Base-by-base conservation (phyloP, 768 basidiomycete species). In the Crucibulum laeve region DNA sequence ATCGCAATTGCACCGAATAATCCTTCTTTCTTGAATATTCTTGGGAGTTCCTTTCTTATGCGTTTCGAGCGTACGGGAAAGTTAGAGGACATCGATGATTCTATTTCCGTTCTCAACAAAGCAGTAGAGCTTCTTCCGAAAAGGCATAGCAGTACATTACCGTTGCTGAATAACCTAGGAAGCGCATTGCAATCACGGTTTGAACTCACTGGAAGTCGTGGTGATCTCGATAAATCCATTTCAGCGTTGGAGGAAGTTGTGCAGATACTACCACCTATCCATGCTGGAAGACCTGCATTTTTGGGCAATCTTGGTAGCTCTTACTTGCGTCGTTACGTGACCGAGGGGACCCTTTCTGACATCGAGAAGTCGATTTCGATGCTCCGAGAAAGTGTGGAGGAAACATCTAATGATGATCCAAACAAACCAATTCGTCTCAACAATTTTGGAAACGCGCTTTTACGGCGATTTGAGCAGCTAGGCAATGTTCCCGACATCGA, bases 191-290 rank as follows among this genome's bases (percentile, higher is more conserved):
- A 25, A 14, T 17, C 18, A 30, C 57, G 43, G 25, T 68, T 56
- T 44, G 53, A 56, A 17, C 26, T 42, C 22, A 50, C 59, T 5
- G 60, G 64, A 1, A 40, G 48, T 15, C 41, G 43, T 17, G 38
- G 49, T 13, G 61, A 62, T 43, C 30, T 66, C n/a, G 46, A 62
- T 30, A 41, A 36, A 14, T 25, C 54, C 10, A 50, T 56, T 24
- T 43, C 40, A 32, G 10, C 42, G 4, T 17, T n/a, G 11, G 42
- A 38, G 32, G 38, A 23, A 11, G 50, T 48, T 17, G 47, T 52
- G 4, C 17, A 42, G 14, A 11, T 32, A 11, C 4, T 3, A 13
- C 30, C 30, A 11, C 13, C 11, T 11, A 5, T 3, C 2, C 30
- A 32, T 32, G 30, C 30, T 32, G 30, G 15, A 3, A 2, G 11